Evolutionary conservation across 441 rosid species (phyloP), one percentile per base, ranked within the genome.

Genomic region (Populus hybrid): DNA sequence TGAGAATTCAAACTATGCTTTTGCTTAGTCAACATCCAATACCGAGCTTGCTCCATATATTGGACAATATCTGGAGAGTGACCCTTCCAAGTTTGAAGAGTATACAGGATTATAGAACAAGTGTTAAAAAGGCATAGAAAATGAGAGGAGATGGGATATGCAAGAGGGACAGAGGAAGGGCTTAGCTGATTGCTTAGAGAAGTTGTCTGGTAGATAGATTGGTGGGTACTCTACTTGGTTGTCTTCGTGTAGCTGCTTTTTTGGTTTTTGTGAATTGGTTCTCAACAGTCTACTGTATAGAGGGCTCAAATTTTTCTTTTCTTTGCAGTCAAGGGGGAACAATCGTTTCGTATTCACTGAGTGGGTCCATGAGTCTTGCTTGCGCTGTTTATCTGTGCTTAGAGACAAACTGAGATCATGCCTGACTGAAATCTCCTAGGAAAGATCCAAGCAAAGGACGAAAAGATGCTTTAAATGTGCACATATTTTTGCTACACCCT

Each of bases 21-120:
- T 61, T 80, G 80, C 77, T 86, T 88, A 10, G 81, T 81, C 93
- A 89, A 86, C 89, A 85, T 85, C 92, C 87, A 84, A 70, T 73
- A 83, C 34, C 76, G 79, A 34, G 88, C 76, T 82, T 86, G 85
- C 77, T 89, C 90, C 93, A 88, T 89, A 9, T 20, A 5, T 12
- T 26, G n/a, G 20, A n/a, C 18, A 59, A 14, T 38, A 40, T 16
- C 20, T 0, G 23, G 46, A 34, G 69, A 69, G 61, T 18, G 20
- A 72, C 74, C 18, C 36, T 72, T 71, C 54, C 10, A 46, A 50
- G 78, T 8, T 76, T 76, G 72, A 71, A 64, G 64, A 82, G n/a
- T 35, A 23, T 57, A 70, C 10, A 66, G 67, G 40, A 35, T 50
- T 46, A 63, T 32, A 38, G 26, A 23, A 21, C 16, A 50, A 79